A percentile compares a stretch with the other conserved stretches of the same genome.
phyloP scores from a whole-genome alignment of 306 rosid species.

The Sphenostylis stenocarpa region DNA sequence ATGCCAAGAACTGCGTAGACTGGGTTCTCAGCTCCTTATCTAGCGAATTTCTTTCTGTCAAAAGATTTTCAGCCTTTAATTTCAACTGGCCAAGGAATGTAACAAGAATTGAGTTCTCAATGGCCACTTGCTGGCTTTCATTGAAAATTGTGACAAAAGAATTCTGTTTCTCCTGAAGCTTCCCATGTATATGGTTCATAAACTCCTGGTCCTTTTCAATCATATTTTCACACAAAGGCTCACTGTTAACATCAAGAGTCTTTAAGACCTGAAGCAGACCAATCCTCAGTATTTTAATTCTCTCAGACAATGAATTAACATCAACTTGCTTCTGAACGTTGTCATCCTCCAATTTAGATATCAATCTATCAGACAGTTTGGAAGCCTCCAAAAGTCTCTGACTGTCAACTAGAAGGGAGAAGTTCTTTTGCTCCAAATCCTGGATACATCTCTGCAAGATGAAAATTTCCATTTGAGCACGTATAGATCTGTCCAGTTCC shows the following conservation, averaged over 20 bases:
- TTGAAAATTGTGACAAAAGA: constrained; percentile 38
- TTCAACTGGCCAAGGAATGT: constrained; percentile 63
- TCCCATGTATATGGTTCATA: constrained; percentile 46
- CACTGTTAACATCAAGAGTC: constrained; percentile 42
- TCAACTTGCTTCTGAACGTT: constrained; percentile 48
- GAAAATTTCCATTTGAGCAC: constrained; percentile 62
- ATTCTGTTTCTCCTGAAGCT: constrained; percentile 53
- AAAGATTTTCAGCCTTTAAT: constrained; percentile 42
- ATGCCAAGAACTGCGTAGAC: constrained; percentile 46
- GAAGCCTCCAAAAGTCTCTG: constrained; percentile 67
- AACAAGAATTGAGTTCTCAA: constrained; percentile 72
- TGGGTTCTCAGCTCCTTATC: constrained; percentile 48
- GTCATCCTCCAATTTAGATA: constrained; percentile 65
- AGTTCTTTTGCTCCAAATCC: constrained; percentile 58
- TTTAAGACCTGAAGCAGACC: constrained; percentile 64
- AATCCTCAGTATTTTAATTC: constrained; percentile 49
- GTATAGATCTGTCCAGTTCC: constrained; percentile 59
- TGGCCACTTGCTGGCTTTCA: constrained; percentile 54
- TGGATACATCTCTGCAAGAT: constrained; percentile 62
- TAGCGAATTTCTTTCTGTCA: constrained; percentile 56
- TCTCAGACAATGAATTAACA: constrained; percentile 48
- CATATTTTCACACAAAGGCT: constrained; percentile 31
- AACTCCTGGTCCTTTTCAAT: constrained; percentile 49
- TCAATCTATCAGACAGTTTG: constrained; percentile 48
- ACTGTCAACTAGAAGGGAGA: constrained; percentile 53